phyloP scores from a whole-genome alignment of 371 early-diverging fungal genomes.

The Circinella minor region DNA sequence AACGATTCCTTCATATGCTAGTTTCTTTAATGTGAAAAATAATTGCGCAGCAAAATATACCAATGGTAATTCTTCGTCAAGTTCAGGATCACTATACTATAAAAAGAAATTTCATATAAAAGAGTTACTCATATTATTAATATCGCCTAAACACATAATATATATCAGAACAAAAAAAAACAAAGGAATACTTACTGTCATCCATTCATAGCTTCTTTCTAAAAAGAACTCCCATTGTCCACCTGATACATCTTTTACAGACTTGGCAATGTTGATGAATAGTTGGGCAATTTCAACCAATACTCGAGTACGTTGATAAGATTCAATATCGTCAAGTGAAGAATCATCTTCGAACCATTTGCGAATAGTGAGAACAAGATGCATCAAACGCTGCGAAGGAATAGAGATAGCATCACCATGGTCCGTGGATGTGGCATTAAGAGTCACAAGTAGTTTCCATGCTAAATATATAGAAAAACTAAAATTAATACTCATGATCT shows the following conservation, averaged over 20 bases:
- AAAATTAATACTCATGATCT: neutral
- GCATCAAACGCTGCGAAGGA: slow-evolving; percentile 52
- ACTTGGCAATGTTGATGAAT: slow-evolving; percentile 40
- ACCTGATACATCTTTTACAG: slow-evolving; percentile 57
- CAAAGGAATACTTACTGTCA: slow-evolving; percentile 21
- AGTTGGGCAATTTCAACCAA: slow-evolving; percentile 47
- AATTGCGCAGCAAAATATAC: slow-evolving; percentile 22
- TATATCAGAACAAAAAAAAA: too few species aligned
- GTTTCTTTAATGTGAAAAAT: slow-evolving; percentile 11
- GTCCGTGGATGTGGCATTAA: slow-evolving; percentile 44
- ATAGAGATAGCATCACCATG: slow-evolving; percentile 36
- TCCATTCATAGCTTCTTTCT: slow-evolving; percentile 42
- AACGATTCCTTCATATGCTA: slow-evolving; percentile 16
- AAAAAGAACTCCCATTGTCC: slow-evolving; percentile 65
- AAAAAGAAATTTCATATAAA: neutral
- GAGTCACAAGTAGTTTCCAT: slow-evolving; percentile 33
- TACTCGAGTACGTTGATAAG: slow-evolving; percentile 28
- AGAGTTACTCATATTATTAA: too few species aligned
- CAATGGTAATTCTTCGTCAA: slow-evolving; percentile 22
- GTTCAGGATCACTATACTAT: slow-evolving; percentile 31
- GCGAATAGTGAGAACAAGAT: slow-evolving; percentile 50
- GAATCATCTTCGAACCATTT: slow-evolving; percentile 42
- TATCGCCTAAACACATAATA: too few species aligned
- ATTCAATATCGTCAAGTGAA: slow-evolving; percentile 24
- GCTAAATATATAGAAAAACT: slow-evolving; percentile 8